Evolutionary conservation across 352 stramenopile species (phyloP).

Genomic region (Globisporangium emineosum): DNA sequence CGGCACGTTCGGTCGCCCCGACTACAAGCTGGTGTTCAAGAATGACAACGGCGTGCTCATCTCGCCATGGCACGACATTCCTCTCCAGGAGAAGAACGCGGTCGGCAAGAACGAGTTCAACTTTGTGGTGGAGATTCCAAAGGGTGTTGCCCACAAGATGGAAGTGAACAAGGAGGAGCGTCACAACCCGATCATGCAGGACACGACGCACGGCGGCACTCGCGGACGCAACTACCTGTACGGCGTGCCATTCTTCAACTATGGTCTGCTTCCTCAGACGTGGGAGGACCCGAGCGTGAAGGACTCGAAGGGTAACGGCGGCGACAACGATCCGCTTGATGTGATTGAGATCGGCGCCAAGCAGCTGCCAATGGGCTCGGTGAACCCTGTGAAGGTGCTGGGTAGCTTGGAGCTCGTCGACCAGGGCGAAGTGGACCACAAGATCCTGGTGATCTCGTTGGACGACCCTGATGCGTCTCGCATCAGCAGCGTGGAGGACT

Average conservation of each 20-base stretch:
- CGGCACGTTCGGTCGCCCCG: constrained; percentile 63
- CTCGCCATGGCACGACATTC: constrained; percentile 98
- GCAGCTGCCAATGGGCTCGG: constrained; percentile 92
- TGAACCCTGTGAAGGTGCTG: constrained; percentile 97
- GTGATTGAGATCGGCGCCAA: constrained; percentile 96
- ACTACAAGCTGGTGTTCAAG: constrained; percentile 80
- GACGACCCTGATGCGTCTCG: constrained; percentile 80
- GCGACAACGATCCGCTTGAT: constrained; percentile 99
- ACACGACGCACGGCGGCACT: constrained; percentile 95
- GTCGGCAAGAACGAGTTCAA: constrained; percentile 79
- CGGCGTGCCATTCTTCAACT: constrained; percentile 98
- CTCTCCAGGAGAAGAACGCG: constrained; percentile 75
- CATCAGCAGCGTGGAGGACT: constrained; percentile 89
- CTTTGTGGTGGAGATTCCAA: constrained; percentile 99
- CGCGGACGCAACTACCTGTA: constrained; percentile 96
- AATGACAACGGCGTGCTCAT: constrained; percentile 72
- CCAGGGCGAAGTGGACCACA: constrained; percentile 98
- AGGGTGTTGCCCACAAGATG: constrained; percentile 98
- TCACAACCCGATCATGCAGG: constrained; percentile 98
- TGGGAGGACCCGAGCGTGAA: constrained; percentile 96
- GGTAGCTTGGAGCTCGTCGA: constrained; percentile 97
- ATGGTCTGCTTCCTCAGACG: constrained; percentile 97
- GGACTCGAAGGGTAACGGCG: constrained; percentile 85
- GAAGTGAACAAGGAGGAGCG: constrained; percentile 95
- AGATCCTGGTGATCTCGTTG: constrained; percentile 95